Base-by-base conservation (phyloP, 139 green algal species). In the Coccomyxa sp. region DNA sequence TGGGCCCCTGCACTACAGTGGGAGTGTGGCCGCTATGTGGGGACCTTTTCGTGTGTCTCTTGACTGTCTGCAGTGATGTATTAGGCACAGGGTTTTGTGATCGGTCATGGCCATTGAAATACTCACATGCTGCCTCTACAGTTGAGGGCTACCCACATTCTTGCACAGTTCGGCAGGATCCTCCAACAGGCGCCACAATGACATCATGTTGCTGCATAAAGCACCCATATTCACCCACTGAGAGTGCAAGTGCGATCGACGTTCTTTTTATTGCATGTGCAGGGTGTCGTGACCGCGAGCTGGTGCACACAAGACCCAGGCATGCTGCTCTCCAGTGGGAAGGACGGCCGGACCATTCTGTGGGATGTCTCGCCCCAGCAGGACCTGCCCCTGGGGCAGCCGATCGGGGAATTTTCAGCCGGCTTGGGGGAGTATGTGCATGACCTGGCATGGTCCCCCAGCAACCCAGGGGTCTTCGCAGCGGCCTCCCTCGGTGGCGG, bases 301-400 rank as follows among this genome's bases (percentile, higher is more conserved):
- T 99, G 97, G 97, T 98, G 91, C 77, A 85, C 86, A 0, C 90
- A 95, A 51, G 97, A 99, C 86, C 87, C 96, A 27, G 85, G 85
- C 15, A 86, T 99, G 86, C 87, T 99, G 57, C 91, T 99, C 17
- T 94, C 89, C 30, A 95, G 90, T 71, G 94, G 87, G 77, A 98
- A 98, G 88, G 97, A 99, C 90, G 94, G 95, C 87, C 93, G 94
- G 77, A 98, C 93, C 28, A 91, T 99, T 75, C 94, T 94, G 85
- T 99, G 97, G 97, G 94, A 99, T 76, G 71, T n/a, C 27, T 31
- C 71, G 14, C 1, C 10, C 1, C 21, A 74, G 66, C 66, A 27
- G 21, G 9, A 23, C 66, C 93, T 95, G 0, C 79, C 87, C 66
- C 83, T 91, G 75, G 51, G 89, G 89, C 83, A 91, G 83, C 67